A percentile compares a stretch with the other conserved stretches of the same genome.
phyloP scores from a whole-genome alignment of 2,329 filamentous ascomycete genomes.

The Colletotrichum higginsianum region DNA sequence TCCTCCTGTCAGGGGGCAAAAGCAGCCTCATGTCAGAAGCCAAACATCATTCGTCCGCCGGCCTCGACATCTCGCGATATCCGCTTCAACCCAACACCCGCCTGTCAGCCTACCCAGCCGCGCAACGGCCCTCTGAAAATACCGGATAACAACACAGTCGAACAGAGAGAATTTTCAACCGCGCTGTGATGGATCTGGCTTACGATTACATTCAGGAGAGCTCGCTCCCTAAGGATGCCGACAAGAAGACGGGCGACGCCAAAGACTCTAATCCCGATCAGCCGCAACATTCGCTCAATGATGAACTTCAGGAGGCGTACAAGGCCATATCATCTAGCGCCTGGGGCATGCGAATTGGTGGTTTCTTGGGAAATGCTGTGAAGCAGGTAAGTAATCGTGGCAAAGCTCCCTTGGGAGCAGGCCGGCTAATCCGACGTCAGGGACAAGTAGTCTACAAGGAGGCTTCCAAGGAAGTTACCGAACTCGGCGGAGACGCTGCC shows the following conservation, averaged over 20 bases:
- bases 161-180: slow-evolving; percentile 13
- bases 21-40: slow-evolving; percentile 38
- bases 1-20: slow-evolving; percentile 36
- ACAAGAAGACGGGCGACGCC: slow-evolving; percentile 57
- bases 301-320: slow-evolving; percentile 95
- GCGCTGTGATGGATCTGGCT: slow-evolving; percentile 84
- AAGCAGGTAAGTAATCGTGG: slow-evolving; percentile 77
- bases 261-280: slow-evolving; percentile 59
- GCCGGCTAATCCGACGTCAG: slow-evolving; percentile 56
- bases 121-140: slow-evolving; percentile 13
- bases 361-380: slow-evolving; percentile 90
- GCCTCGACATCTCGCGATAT: slow-evolving; percentile 30
- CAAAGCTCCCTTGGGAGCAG: neutral
- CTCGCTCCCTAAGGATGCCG: slow-evolving; percentile 73
- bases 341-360: slow-evolving; percentile 91
- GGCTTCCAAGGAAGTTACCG: slow-evolving; percentile 86
- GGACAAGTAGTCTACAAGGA: slow-evolving; percentile 88
- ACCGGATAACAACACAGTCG: slow-evolving; percentile 2
- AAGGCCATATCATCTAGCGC: slow-evolving; percentile 91
- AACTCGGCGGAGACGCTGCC: slow-evolving; percentile 84
- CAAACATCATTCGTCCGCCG: slow-evolving; percentile 36
- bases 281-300: slow-evolving; percentile 76
- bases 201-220: slow-evolving; percentile 98
- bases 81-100: slow-evolving; percentile 20
- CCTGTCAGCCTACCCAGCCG: slow-evolving; percentile 40